Base-by-base conservation (phyloP, 2,329 filamentous ascomycete genomes). In the Epichloe brachyelytri region DNA sequence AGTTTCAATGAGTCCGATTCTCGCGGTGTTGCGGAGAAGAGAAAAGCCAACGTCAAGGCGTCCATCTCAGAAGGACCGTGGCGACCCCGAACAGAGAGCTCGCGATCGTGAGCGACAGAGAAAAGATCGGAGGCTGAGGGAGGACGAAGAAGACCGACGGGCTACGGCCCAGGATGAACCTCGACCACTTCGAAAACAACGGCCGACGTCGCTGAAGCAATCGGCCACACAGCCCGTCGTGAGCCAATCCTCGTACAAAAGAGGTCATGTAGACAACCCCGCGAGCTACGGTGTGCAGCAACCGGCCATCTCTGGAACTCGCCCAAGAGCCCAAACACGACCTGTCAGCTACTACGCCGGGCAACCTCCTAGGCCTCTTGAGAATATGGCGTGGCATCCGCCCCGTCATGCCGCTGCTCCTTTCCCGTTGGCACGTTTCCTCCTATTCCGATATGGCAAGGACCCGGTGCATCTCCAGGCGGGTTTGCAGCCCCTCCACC, bases 1-100 rank as follows among this genome's bases (percentile, higher is more conserved):
- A 62, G 55, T 36, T 55, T 68, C 56, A 71, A 73, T 54, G 72
- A 73, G 57, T 70, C 72, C 46, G 69, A 75, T 57, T 65, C 71
- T 40, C 73, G 69, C 15, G 62, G 71, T 33, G 65, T 68, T 4
- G 54, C 59, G 19, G 64, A 63, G 39, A 58, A 58, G 36, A 11
- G 58, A 55, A 12, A 62, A 62, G 26, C 57, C 55, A 3, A n/a
- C 34, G 14, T 34, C 55, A 19, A 54, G 57, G n/a, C 59, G 60
- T 6, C 53, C 54, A 10, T 43, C 54, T 14, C 55, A 55, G 38
- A 53, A 52, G 34, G 60, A 64, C 5, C 53, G 53, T 37, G 61
- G 52, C 36, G 57, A 55, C 36, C 37, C 51, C 11, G 34, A 52
- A 47, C 53, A 53, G 45, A 63, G 59, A 46, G 60, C 60, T 19